A percentile compares a stretch with the other conserved stretches of the same genome.
Evolutionary conservation across 2,329 filamentous ascomycete species (phyloP).

Genomic region (Epichloe gansuensis): DNA sequence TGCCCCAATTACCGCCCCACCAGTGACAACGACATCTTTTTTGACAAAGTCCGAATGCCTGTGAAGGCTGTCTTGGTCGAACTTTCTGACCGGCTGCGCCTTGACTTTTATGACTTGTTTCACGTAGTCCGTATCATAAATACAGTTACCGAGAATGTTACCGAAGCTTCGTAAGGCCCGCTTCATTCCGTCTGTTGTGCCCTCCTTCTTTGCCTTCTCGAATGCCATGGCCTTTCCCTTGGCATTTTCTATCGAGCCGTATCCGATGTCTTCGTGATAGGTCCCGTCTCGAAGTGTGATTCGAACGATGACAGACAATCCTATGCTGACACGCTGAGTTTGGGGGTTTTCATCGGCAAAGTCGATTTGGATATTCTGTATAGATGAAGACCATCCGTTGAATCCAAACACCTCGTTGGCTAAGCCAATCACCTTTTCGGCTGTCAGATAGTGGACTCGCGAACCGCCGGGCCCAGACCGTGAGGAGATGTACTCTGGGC

Average conservation of each 20-base stretch:
- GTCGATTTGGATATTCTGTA: slow-evolving; percentile 88
- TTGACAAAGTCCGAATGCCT: slow-evolving; percentile 66
- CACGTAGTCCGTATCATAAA: slow-evolving; percentile 94
- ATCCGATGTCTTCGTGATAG: slow-evolving; percentile 96
- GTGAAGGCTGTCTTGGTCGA: slow-evolving; percentile 67
- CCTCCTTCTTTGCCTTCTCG: slow-evolving; percentile 98
- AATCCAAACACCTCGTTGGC: slow-evolving; percentile 95
- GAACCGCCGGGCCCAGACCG: slow-evolving; percentile 70
- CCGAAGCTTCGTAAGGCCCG: slow-evolving; percentile 82
- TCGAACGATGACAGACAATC: slow-evolving; percentile 79
- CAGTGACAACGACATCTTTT: slow-evolving; percentile 31
- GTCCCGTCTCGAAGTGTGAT: slow-evolving; percentile 86
- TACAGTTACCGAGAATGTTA: slow-evolving; percentile 93
- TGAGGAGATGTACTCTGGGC: slow-evolving; percentile 88
- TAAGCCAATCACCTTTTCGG: slow-evolving; percentile 89
- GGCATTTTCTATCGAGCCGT: slow-evolving; percentile 91
- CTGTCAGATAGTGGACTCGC: slow-evolving; percentile 87
- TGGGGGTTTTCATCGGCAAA: slow-evolving; percentile 80
- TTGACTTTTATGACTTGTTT: slow-evolving; percentile 85
- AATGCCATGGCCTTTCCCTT: slow-evolving; percentile 92
- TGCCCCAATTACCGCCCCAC: slow-evolving; percentile 5
- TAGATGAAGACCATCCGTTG: slow-evolving; percentile 95
- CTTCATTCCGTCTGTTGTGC: slow-evolving; percentile 88
- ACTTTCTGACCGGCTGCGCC: slow-evolving; percentile 55
- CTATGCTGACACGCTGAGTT: slow-evolving; percentile 68